Base-by-base conservation (phyloP, 1,284 basidiomycete species). In the Sanghuangporus weigelae region DNA sequence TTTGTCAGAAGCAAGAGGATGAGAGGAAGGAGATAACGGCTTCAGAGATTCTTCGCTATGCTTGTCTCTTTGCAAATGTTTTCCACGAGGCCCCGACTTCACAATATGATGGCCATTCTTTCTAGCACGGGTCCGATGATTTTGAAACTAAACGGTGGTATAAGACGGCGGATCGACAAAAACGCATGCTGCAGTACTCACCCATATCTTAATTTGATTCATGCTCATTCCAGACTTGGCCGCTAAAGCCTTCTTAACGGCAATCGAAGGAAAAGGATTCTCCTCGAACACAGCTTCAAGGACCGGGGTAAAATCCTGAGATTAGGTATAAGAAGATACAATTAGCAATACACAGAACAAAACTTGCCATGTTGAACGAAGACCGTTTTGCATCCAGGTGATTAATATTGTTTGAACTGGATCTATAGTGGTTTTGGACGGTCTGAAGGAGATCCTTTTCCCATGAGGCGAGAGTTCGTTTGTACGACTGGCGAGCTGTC, bases 141-240 rank as follows among this genome's bases (percentile, higher is more conserved):
- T 64, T 54, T 64, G 63, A 42, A 64, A 64, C 63, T 64, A 14
- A 26, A 11, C 21, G n/a, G 19, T 6, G 38, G 7, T 31, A 23
- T 61, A 12, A 35, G 26, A 39, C 35, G 14, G 46, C n/a, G 14
- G 8, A 62, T 46, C 31, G 48, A 23, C 10, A 46, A 48, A 31
- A 57, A 10, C 5, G 12, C 7, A 53, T 21, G n/a, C 50, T 16
- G 7, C 50, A 42, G 31, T 23, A 55, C 57, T 11, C 57, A 64
- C 63, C 63, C 63, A 64, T 16, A 40, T 40, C 10, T 35, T 56
- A n/a, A 64, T 62, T 57, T 64, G 63, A 16, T 53, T 55, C 1
- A 57, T 26, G 7, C 4, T 61, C 59, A 64, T 62, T n/a, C 63
- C 60, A 5, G 59, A 64, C 12, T 38, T 56, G 11, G 55, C 21